Evolutionary conservation across 108 stramenopile species (phyloP).

Genomic region (Pseudonitzschia pungens): DNA sequence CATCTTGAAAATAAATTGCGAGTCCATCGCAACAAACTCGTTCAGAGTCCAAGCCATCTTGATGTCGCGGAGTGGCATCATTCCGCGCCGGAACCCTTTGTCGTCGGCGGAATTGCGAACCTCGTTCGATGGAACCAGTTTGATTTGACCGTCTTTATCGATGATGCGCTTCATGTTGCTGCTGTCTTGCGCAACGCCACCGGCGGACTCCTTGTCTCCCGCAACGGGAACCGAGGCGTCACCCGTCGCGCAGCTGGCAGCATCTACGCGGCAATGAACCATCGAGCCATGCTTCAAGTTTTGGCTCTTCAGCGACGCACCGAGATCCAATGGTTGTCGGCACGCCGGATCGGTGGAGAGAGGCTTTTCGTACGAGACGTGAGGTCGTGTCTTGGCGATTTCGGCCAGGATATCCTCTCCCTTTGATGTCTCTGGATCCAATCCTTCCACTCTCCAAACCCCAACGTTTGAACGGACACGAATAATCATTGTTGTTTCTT

Average conservation of each 20-base stretch:
- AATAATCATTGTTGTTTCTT: constrained; percentile 54
- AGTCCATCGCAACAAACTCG: constrained; percentile 94
- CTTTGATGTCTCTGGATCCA: constrained; percentile 44
- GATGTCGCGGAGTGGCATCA: constrained; percentile 90
- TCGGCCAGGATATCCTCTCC: constrained; percentile 45
- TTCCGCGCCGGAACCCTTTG: constrained; percentile 89
- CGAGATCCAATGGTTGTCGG: constrained; percentile 43
- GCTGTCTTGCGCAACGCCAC: constrained; percentile 7
- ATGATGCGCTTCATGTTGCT: constrained; percentile 73
- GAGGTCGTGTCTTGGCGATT: constrained; percentile 64
- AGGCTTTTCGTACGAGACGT: constrained; percentile 69
- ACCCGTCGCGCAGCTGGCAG: constrained; percentile 47
- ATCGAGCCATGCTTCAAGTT: constrained; percentile 65
- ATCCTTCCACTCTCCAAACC: constrained; percentile 71
- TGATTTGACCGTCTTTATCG: constrained; percentile 79
- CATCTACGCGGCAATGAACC: constrained; percentile 84
- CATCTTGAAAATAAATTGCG: constrained; percentile 91
- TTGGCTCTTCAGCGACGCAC: constrained; percentile 31
- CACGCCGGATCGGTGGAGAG: constrained; percentile 66
- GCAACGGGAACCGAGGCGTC: constrained; percentile 37
- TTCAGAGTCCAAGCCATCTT: constrained; percentile 97
- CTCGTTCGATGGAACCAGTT: constrained; percentile 60
- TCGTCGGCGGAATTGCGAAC: constrained; percentile 31
- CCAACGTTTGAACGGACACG: constrained; percentile 87
- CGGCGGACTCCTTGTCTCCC: background rate